Conservation (phyloP, 306 rosid genomes). For the Castanospermum australe region DNA sequence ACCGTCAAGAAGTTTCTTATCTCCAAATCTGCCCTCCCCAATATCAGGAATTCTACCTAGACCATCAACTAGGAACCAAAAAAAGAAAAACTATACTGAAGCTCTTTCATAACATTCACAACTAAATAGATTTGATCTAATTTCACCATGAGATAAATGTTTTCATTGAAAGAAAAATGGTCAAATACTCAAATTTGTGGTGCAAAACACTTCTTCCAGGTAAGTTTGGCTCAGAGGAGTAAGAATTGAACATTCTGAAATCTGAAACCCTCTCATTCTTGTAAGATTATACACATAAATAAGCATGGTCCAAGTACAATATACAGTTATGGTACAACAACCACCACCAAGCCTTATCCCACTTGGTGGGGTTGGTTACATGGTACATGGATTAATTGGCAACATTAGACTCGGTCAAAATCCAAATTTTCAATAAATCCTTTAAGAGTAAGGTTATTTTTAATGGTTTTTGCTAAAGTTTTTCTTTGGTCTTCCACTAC, state of each 20-base stretch:
- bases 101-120: not conserved
- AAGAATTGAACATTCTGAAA: not conserved
- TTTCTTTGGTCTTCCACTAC: too few relatives aligned
- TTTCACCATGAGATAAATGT: not conserved
- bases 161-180: not conserved
- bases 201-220: too few relatives aligned
- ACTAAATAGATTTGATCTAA: slow-evolving; percentile 18
- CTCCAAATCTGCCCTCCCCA: slow-evolving; percentile 6
- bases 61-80: not conserved
- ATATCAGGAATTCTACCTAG: not conserved
- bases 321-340: too few relatives aligned
- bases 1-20: not conserved
- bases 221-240: not conserved
- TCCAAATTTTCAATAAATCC: too few relatives aligned
- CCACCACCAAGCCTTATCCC: too few relatives aligned
- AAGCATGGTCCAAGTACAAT: not conserved
- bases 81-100: not conserved
- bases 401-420: too few relatives aligned
- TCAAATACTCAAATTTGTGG: too few relatives aligned
- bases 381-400: too few relatives aligned
- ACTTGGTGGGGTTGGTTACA: too few relatives aligned
- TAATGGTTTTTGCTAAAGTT: too few relatives aligned
- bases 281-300: not conserved
- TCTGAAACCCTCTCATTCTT: not conserved
- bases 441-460: too few relatives aligned